Evolutionary conservation across 306 rosid species (phyloP).

Genomic region (Pterocarpus macrocarpus): DNA sequence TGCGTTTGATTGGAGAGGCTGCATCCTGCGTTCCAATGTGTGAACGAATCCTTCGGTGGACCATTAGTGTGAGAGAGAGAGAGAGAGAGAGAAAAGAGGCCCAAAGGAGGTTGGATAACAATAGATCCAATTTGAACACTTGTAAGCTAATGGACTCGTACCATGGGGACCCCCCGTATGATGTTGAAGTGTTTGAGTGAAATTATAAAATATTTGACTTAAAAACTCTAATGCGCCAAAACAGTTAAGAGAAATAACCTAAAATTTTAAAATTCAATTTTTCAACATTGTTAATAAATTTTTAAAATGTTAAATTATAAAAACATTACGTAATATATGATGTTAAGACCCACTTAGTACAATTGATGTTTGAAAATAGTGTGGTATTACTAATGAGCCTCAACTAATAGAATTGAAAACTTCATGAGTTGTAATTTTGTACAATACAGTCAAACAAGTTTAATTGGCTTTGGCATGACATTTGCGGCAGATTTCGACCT

Average conservation of each 20-base stretch:
- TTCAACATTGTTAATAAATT: not conserved
- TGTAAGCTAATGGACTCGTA: not conserved
- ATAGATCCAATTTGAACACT: not conserved
- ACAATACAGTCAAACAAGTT: not conserved
- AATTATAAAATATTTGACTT: too few species aligned
- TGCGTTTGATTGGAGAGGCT: not conserved
- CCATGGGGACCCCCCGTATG: not conserved
- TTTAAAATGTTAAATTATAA: too few species aligned
- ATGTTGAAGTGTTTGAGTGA: not conserved
- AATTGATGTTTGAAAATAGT: not conserved
- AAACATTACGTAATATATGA: too few species aligned
- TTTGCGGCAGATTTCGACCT: too few species aligned
- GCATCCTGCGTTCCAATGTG: not conserved
- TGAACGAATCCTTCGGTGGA: conserved; percentile 2
- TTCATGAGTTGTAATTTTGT: not conserved
- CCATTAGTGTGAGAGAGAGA: not conserved
- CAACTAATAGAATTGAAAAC: not conserved
- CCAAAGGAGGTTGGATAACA: not conserved
- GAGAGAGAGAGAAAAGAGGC: not conserved
- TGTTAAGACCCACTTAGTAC: not conserved
- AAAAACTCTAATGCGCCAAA: too few species aligned
- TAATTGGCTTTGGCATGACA: not conserved
- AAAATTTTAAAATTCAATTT: too few species aligned
- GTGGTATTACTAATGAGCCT: not conserved
- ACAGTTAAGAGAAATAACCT: too few species aligned